phyloP scores from a whole-genome alignment of 306 rosid genomes.

The Pachyrhizus erosus region DNA sequence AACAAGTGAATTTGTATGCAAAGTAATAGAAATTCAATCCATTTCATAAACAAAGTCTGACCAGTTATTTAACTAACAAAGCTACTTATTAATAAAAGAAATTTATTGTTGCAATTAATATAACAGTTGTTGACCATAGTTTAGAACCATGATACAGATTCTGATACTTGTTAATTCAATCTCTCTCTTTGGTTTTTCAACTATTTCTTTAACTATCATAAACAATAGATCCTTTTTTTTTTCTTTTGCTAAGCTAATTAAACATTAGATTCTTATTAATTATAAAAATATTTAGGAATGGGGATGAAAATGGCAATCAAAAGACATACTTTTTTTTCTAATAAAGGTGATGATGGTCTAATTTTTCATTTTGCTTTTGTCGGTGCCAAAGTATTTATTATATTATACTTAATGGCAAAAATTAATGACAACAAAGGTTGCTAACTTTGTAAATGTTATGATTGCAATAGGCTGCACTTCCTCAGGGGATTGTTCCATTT shows the following conservation, averaged over 20 bases:
- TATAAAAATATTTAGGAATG: background rate
- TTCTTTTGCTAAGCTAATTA: too few relatives aligned
- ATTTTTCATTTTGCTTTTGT: background rate
- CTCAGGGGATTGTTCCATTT: constrained; percentile 95
- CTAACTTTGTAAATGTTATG: constrained; percentile 18
- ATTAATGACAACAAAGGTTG: background rate
- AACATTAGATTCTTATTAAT: background rate
- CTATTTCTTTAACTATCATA: background rate
- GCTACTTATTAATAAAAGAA: too few relatives aligned
- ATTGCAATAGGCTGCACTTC: constrained; percentile 84
- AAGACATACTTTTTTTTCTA: background rate
- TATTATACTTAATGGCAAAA: background rate
- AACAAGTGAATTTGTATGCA: too few relatives aligned
- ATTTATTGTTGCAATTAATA: too few relatives aligned
- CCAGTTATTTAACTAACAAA: too few relatives aligned
- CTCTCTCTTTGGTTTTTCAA: background rate
- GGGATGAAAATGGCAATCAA: background rate
- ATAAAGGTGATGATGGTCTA: background rate
- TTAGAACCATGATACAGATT: background rate
- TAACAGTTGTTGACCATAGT: background rate
- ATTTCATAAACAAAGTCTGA: too few relatives aligned
- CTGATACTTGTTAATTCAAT: background rate
- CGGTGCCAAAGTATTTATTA: background rate
- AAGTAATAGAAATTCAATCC: too few relatives aligned
- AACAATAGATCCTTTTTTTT: background rate